Percentiles rank a stretch among this genome's conserved stretches.
These are phyloP conservation scores for Paspalum vaginatum DNA, from an alignment of 176 grass and related monocot species.

Conservation along the genomic window DNA sequence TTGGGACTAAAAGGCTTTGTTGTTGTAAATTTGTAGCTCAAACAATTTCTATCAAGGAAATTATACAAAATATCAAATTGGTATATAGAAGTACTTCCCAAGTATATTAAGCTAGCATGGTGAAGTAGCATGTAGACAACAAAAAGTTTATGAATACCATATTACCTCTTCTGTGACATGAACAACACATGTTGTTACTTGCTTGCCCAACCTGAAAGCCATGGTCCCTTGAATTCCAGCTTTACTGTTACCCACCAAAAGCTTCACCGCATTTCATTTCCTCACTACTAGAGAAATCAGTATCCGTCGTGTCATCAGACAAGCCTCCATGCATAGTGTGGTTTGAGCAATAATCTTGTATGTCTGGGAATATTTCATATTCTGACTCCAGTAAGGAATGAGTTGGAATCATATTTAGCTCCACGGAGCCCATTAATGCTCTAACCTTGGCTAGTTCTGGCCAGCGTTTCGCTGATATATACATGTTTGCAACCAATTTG, in stretches of 20 bases:
- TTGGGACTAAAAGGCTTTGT: too few relatives aligned
- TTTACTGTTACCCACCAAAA: constrained; percentile 44
- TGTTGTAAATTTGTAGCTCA: too few relatives aligned
- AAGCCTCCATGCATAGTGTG: not conserved
- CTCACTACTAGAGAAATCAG: constrained; percentile 51
- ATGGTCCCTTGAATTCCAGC: constrained; percentile 2
- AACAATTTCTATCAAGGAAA: not conserved
- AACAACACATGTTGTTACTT: constrained; percentile 4
- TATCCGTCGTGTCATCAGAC: constrained; percentile 37
- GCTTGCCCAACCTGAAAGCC: constrained; percentile 11
- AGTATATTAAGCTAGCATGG: not conserved
- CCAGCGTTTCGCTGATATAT: constrained; percentile 63
- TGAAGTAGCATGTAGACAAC: not conserved
- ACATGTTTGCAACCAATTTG: constrained; percentile 63
- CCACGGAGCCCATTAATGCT: constrained; percentile 52
- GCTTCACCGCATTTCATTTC: constrained; percentile 54
- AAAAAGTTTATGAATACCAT: not conserved
- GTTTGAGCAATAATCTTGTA: constrained; percentile 38
- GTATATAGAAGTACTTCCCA: not conserved
- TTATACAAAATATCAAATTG: constrained; percentile 6
- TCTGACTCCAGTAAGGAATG: constrained; percentile 49
- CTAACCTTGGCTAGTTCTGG: constrained; percentile 66
- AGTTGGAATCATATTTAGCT: constrained; percentile 57
- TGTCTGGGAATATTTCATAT: constrained; percentile 17
- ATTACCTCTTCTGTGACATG: constrained; percentile 10